Base-by-base conservation (phyloP, 768 basidiomycete species). In the Lactarius sp. region DNA sequence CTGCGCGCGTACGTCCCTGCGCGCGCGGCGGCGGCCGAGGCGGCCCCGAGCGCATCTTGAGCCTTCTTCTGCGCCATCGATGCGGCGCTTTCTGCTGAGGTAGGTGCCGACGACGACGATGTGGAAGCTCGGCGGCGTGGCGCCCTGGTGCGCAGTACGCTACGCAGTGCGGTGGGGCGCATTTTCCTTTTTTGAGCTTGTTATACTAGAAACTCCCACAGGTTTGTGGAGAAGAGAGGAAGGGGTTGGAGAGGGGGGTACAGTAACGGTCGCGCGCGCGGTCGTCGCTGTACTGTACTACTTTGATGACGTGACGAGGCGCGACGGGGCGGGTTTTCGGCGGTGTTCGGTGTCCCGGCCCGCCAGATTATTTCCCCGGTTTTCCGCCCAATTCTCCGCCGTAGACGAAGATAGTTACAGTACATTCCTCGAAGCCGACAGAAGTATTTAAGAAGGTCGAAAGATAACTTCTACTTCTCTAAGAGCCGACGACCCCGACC, bases 51-150 rank as follows among this genome's bases (percentile, higher is more conserved):
- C 27, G 27, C 27, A 27, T 27, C 27, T 27, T 27, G 27, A 2
- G 27, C 27, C 2, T 27, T 27, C 3, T 27, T 27, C 27, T 27
- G 27, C 27, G 27, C 27, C 27, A 77, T 83, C 80, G 37, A 81
- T 59, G 64, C 47, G 37, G 33, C 59, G 41, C 10, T n/a, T 8
- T 55, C 52, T 20, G 22, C 34, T 20, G 53, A 5, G 1, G 62
- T 36, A 4, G 62, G 41, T 8, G 61, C 37, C 2, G 62, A 49
- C 7, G 61, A 46, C 2, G 62, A 49, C 7, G 56, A 46, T 8
- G 56, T 49, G 3, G 60, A 42, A 6, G 61, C 58, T 46, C 56
- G 16, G 6, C 65, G 67, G 18, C 58, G 60, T 6, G 52, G 65
- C 46, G 61, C 56, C 18, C 22, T 39, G 7, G 53, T 49, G 56